A percentile compares a stretch with the other conserved stretches of the same genome.
Conservation (phyloP, 371 early-diverging fungal species). For the Rhizopus stolonifer region DNA sequence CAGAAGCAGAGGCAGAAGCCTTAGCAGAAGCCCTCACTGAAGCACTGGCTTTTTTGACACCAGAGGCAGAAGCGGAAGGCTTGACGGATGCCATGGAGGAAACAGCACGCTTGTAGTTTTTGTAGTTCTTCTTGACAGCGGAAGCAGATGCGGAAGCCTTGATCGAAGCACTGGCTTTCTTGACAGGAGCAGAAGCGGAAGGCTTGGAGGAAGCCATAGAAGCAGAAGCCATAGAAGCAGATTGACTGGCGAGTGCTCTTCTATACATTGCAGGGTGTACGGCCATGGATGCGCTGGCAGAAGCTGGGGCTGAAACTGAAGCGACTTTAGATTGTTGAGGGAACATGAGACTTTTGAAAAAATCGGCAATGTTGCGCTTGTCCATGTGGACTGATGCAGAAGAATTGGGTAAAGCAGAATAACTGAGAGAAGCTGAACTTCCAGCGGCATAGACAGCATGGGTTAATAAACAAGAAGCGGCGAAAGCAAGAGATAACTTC, state of each 20-base stretch:
- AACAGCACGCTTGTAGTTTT: neutral
- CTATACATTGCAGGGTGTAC: neutral
- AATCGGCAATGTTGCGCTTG: slow-evolving; percentile 2
- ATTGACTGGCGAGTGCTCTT: neutral
- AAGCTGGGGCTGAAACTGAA: neutral
- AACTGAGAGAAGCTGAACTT: neutral
- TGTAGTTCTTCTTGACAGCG: neutral
- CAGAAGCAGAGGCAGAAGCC: slow-evolving; percentile 10
- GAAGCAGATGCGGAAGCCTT: neutral
- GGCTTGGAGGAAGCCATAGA: neutral
- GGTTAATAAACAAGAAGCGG: slow-evolving; percentile 18
- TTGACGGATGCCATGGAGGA: neutral
- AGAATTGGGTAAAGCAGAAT: slow-evolving; percentile 4
- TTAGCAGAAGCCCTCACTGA: neutral
- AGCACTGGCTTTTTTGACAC: neutral
- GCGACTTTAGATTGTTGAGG: neutral
- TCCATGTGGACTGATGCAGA: slow-evolving; percentile 8
- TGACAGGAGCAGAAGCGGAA: neutral
- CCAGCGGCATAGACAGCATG: slow-evolving; percentile 18
- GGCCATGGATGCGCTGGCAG: neutral
- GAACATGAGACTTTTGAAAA: neutral
- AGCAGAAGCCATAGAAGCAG: slow-evolving; percentile 1
- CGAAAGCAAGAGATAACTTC: slow-evolving; percentile 24
- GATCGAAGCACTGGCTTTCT: neutral
- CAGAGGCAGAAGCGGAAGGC: neutral